Base-by-base conservation (phyloP, 495 filamentous ascomycete genomes). In the Durotheca rogersii region DNA sequence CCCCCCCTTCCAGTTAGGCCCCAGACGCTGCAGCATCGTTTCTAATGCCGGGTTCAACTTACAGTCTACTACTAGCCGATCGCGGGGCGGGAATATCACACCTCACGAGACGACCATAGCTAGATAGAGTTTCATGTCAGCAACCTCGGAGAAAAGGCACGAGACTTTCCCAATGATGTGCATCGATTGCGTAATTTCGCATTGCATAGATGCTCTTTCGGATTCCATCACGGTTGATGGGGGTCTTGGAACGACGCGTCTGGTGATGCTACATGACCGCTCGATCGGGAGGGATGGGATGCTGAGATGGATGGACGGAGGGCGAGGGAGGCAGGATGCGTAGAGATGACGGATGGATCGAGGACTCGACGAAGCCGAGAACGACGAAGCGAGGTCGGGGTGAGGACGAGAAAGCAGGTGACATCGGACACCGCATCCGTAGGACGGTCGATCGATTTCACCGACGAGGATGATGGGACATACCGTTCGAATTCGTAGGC, bases 71-170 rank as follows among this genome's bases (percentile, higher is more conserved):
- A 32, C 86, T 86, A 7, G 90, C 89, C 41, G 89, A 94, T 53
- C 93, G 84, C 14, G 93, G 93, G 32, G 94, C 94, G 50, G 93
- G 93, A 62, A 99, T 99, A 61, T 99, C 93, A 73, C 93, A 99
- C 63, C 93, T 93, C 58, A 99, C 93, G 58, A 99, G 88, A 52
- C 93, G 91, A 55, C 93, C 93, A 80, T 95, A 98, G 71, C 93
- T 98, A 75, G 32, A 68, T 56, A 45, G 51, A 47, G 57, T 40
- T 51, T 16, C n/a, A 68, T 47, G 72, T 74, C 67, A 76, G 73
- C 61, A 60, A 66, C 59, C 54, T 61, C 56, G 50, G n/a, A 47
- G 64, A 56, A 56, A 49, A 37, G 19, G 20, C 52, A 56, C 35
- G 48, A 44, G 64, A 63, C 58, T 63, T 63, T 65, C 60, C 61